Evolutionary conservation across 352 stramenopile genomes (phyloP).

Genomic region (Thalassiosira livingstoniorum): DNA sequence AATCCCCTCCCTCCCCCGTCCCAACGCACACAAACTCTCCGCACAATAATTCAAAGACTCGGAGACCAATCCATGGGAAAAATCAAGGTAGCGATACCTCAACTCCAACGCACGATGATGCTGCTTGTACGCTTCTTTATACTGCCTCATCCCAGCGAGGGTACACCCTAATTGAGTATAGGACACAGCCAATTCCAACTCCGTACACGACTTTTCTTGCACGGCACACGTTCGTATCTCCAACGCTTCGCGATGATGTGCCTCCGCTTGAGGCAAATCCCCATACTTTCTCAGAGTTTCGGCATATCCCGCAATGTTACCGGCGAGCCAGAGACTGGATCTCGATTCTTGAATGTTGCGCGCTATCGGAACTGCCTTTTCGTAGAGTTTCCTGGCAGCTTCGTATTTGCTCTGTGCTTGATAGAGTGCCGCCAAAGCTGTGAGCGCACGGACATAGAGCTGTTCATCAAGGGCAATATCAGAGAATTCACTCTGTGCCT

Average conservation of each 20-base stretch:
- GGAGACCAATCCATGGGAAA: constrained; percentile 63
- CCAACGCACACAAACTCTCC: constrained; percentile 58
- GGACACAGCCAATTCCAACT: constrained; percentile 62
- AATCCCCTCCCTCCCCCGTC: constrained; percentile 54
- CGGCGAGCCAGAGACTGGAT: constrained; percentile 66
- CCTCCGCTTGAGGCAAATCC: constrained; percentile 62
- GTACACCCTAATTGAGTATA: constrained; percentile 67
- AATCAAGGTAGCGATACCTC: constrained; percentile 63
- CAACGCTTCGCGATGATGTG: constrained; percentile 65
- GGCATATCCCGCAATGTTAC: constrained; percentile 69
- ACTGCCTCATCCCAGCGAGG: constrained; percentile 51
- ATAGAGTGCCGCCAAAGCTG: constrained; percentile 58
- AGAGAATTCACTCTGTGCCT: constrained; percentile 54
- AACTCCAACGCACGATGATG: constrained; percentile 56
- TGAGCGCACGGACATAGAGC: constrained; percentile 61
- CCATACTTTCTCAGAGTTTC: constrained; percentile 68
- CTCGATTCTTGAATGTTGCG: constrained; percentile 68
- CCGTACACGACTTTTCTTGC: constrained; percentile 56
- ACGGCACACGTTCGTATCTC: constrained; percentile 60
- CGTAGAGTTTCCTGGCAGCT: constrained; percentile 57
- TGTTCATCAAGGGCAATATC: constrained; percentile 57
- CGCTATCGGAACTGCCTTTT: constrained; percentile 67
- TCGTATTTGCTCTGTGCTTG: constrained; percentile 69
- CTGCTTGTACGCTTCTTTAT: constrained; percentile 60
- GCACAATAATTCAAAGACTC: constrained; percentile 71